These are phyloP conservation scores for Posidonia australis DNA, from an alignment of 106 monocot species.

Conservation along the genomic window DNA sequence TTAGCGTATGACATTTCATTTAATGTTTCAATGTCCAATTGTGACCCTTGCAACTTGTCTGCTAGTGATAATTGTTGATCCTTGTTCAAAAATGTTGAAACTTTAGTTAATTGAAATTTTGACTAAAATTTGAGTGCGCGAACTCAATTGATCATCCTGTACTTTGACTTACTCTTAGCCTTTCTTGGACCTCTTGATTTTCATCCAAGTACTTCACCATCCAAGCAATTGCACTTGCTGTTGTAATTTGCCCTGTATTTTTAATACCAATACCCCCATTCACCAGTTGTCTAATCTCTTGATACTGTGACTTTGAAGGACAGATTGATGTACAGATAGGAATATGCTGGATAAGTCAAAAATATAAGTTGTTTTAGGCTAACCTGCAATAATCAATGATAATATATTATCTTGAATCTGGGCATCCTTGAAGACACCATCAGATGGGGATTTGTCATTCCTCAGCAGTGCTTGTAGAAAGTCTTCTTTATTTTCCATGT, in stretches of 20 bases:
- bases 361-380: background rate
- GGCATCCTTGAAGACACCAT: conserved; percentile 26
- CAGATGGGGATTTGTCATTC: conserved; percentile 10
- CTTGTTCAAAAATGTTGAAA: conserved; percentile 14
- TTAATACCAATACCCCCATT: background rate
- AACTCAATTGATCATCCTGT: background rate
- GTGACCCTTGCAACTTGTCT: background rate
- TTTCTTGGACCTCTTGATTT: conserved; percentile 53
- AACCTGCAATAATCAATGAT: conserved; percentile 81
- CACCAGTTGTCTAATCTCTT: background rate
- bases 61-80: conserved; percentile 21
- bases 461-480: conserved; percentile 40
- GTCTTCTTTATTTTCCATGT: conserved; percentile 28
- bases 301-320: no score
- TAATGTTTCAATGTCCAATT: conserved; percentile 28
- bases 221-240: conserved; percentile 77
- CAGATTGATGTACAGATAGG: no score
- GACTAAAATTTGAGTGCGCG: no score
- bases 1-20: conserved; percentile 59
- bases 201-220: conserved; percentile 81
- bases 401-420: conserved; percentile 68
- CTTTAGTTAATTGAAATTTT: no score
- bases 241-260: conserved; percentile 62
- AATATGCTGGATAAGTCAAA: no score
- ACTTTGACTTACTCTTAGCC: conserved; percentile 32